Evolutionary conservation across 176 grass and related monocot genomes (phyloP), one percentile per base, ranked within the genome.

Genomic region (Raddia distichophylla): DNA sequence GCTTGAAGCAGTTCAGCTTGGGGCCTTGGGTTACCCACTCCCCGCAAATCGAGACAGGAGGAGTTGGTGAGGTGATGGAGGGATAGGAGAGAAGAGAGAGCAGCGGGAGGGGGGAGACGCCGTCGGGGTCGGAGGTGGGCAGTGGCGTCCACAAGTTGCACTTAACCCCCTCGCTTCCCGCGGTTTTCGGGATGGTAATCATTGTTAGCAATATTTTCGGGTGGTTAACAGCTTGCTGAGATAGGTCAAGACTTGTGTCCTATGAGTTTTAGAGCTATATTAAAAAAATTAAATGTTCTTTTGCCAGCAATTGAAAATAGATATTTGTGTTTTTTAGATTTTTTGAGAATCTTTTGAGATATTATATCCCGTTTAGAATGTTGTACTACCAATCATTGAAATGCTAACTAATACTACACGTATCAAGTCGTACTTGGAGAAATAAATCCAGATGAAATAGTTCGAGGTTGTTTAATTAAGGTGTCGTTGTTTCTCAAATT

Each of bases 21-120:
- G 61, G 67, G 40, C 58, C 83, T n/a, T n/a, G n/a, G n/a, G n/a
- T n/a, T n/a, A 6, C 50, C 46, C 19, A 32, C 77, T 63, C 67
- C 46, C 60, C 54, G 42, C 76, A 75, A 87, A 67, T 67, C 55
- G 84, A 86, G 84, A 68, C 82, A 63, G 42, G 50, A 8, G 45
- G 74, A 87, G 89, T 83, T 84, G 76, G 74, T 86, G 88, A 67
- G 80, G 74, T 45, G 84, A 67, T 51, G 74, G 70, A 12, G 57
- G 57, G 89, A 80, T 61, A 72, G 82, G 82, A 77, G 62, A 61
- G 64, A 67, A 47, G 74, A 59, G 71, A 20, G 10, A 48, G 74
- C 19, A 57, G 55, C 19, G 5, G 20, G 8, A 10, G 15, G 33
- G 56, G 49, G 63, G 43, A 75, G 59, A 85, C 85, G 76, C 70